Evolutionary conservation across 2,329 filamentous ascomycete genomes (phyloP), one percentile per base, ranked within the genome.

Genomic region (Talaromyces sp.): DNA sequence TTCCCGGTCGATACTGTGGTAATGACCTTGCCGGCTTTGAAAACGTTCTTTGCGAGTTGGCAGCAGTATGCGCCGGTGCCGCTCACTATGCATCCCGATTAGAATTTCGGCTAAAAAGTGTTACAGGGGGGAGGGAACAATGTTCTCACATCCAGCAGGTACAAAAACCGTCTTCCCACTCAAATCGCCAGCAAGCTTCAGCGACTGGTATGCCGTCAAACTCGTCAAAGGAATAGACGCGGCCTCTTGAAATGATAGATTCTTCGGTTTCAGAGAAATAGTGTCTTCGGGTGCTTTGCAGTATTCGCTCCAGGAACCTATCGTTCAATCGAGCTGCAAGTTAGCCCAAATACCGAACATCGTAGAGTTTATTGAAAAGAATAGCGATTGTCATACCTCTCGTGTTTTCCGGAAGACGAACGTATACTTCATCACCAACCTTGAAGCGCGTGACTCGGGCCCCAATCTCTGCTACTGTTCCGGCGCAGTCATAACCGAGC

Each of bases 1-100:
- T 86, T 86, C 10, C 76, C 65, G 27, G 84, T 85, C 8, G 84
- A 85, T 0, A 83, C 82, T 0, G 84, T 85, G 0, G 83, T 78
- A 58, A 86, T 80, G 63, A 86, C 74, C 58, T 74, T 78, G 0
- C 71, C 71, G 1, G 91, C 84, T 2, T 79, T 78, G 61, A 82
- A 85, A 5, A 82, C 75, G 34, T 82, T 83, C 68, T 82, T 83
- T 2, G 83, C 80, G 1, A 86, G 70, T 71, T 86, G 83, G 27
- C 82, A 77, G 0, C 74, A 80, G 19, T 80, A 71, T 2, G 76
- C 76, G 0, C 84, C 83, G 0, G 80, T 81, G 0, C 78, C 81
- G 66, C 83, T 80, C 34, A 86, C 70, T 73, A 47, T 5, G 11
- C 3, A 27, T 5, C 17, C 40, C 15, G 58, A 53, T 11, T 53